phyloP scores from a whole-genome alignment of 2,329 filamentous ascomycete species.

The Colletotrichum godetiae region DNA sequence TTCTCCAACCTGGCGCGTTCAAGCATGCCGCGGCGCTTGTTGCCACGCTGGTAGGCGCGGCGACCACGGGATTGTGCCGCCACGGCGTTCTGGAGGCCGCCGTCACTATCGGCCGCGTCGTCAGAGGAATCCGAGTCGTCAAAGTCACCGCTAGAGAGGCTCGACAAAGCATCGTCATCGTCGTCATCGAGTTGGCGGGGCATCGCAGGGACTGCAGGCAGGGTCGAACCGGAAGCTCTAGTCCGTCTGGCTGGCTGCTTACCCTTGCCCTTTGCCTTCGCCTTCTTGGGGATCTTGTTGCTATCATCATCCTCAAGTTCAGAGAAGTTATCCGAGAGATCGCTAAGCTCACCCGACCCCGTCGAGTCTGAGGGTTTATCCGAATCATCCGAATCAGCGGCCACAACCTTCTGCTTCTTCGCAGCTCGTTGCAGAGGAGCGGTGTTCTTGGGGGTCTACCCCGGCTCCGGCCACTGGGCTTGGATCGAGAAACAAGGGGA shows the following conservation, averaged over 20 bases:
- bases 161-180: constrained; percentile 17
- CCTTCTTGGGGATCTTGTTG: background rate
- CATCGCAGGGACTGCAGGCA: background rate
- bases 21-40: constrained; percentile 42
- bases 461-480: constrained; percentile 35
- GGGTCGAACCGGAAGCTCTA: background rate
- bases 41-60: constrained; percentile 46
- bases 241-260: constrained; percentile 11
- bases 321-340: constrained; percentile 5
- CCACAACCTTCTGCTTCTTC: constrained; percentile 29
- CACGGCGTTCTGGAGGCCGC: constrained; percentile 3
- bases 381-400: constrained; percentile 26
- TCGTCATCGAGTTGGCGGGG: background rate
- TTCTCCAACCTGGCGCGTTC: constrained; percentile 77
- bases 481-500: constrained; percentile 16
- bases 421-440: constrained; percentile 39
- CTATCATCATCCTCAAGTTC: constrained; percentile 2
- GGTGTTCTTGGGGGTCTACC: constrained; percentile 44
- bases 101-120: constrained; percentile 4
- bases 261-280: background rate
- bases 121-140: background rate
- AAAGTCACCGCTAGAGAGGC: background rate
- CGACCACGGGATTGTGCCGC: constrained; percentile 41
- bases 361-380: constrained; percentile 36
- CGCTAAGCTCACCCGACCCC: constrained; percentile 37